These are phyloP conservation scores for Fusarium sp. DNA, from an alignment of 2,329 filamentous ascomycete genomes.

Conservation along the genomic window DNA sequence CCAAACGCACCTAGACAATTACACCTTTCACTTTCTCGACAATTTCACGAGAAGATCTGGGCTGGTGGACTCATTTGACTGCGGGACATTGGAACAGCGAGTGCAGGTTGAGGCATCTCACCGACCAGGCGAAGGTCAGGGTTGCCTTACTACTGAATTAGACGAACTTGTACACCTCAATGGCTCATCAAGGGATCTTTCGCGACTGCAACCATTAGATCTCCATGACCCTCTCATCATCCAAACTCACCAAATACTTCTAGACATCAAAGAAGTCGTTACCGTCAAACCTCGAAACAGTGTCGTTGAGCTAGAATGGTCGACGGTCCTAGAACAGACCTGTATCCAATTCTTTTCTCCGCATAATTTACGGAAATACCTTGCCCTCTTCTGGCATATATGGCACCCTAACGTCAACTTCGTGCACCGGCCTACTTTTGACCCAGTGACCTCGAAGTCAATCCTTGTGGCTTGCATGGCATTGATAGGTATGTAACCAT, in stretches of 20 bases:
- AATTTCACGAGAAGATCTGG: background rate
- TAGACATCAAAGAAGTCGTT: background rate
- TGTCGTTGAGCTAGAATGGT: background rate
- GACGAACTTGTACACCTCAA: background rate
- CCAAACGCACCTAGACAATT: background rate
- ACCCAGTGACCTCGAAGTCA: background rate
- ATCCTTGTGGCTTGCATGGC: background rate
- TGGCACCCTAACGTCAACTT: constrained; percentile 5
- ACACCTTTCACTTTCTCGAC: background rate
- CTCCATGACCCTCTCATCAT: background rate
- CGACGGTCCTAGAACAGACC: background rate
- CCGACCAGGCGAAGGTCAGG: accelerated
- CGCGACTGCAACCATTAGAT: background rate
- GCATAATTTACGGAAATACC: background rate
- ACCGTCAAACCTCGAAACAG: background rate
- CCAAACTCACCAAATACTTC: background rate
- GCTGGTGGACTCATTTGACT: background rate
- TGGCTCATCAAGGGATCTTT: too few species aligned
- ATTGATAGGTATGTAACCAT: background rate
- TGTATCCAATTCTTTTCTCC: background rate
- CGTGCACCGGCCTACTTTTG: background rate
- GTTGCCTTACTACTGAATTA: accelerated
- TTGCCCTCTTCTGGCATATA: background rate
- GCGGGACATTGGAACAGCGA: background rate
- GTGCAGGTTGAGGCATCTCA: background rate